Base-by-base conservation (phyloP, 345 rosid species). In the Populus ilicifolia region DNA sequence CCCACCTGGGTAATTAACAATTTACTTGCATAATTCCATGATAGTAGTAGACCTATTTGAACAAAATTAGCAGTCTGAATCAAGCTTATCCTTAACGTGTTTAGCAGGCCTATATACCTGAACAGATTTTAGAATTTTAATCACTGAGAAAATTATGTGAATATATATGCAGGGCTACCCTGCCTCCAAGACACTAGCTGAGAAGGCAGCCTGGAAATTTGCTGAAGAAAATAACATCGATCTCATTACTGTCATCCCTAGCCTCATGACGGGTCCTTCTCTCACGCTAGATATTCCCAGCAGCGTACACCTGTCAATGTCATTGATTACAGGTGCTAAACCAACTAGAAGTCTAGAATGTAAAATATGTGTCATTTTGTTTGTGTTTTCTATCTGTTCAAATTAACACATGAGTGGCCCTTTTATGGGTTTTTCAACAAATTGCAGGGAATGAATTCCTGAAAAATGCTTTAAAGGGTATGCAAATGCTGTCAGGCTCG, bases 401-500 rank as follows among this genome's bases (percentile, higher is more conserved):
- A 8, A 21, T 21, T 8, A 21, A 21, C n/a, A 21, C 12, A n/a
- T n/a, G 6, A 18, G 5, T 33, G 36, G 36, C 36, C 36, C 36
- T 33, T 41, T 41, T 10, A 41, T 41, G 44, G 44, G 3, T 41
- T 41, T 77, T n/a, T 67, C 0, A 71, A 69, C 46, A 59, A 69
- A 67, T 66, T 81, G 80, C 90, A 93, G 98, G 98, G 48, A 84
- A 90, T 2, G 90, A 90, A 64, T 86, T 89, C 85, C 72, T 87
- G 64, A 62, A 89, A 68, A 86, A 72, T 17, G 93, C 70, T 5
- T 67, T 95, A 82, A 92, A 89, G 69, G 98, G 92, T 0, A 92
- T 93, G 98, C 97, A 95, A 76, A 88, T 89, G 91, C 78, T 89
- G 79, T 92, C 97, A 17, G 98, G 99, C 27, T 95, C 96, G 1